Evolutionary conservation across 352 stramenopile species (phyloP).

Genomic region (Pythium graminicola): DNA sequence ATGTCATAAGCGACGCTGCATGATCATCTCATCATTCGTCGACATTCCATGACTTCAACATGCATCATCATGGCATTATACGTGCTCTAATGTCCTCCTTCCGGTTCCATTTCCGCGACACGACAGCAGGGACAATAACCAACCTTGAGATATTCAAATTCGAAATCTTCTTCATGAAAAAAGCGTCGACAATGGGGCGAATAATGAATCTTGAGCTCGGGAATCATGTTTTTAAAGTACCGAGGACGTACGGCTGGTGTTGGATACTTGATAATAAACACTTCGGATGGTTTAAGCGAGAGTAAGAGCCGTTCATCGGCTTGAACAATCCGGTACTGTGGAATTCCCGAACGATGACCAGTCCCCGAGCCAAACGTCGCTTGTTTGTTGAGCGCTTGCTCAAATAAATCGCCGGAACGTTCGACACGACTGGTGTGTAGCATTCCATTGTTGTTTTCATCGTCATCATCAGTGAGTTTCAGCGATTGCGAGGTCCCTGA

Average conservation of each 20-base stretch:
- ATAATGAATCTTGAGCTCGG: constrained; percentile 89
- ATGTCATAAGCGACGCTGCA: too few species aligned
- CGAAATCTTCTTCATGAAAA: constrained; percentile 95
- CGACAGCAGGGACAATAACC: constrained; percentile 88
- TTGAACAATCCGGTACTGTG: constrained; percentile 68
- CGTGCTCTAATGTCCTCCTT: neutral
- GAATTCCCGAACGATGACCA: constrained; percentile 41
- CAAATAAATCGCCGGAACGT: constrained; percentile 53
- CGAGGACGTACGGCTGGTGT: constrained; percentile 44
- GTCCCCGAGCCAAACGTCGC: constrained; percentile 38
- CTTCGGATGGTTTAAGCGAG: constrained; percentile 68
- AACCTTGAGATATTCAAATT: constrained; percentile 89
- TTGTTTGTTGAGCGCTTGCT: constrained; percentile 83
- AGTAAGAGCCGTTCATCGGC: constrained; percentile 68
- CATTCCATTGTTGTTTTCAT: constrained; percentile 26
- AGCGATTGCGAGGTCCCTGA: constrained; percentile 72
- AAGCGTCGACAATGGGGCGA: constrained; percentile 88
- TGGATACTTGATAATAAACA: constrained; percentile 84
- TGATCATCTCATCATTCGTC: too few species aligned
- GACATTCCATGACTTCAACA: neutral
- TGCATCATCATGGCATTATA: neutral
- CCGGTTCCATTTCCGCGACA: constrained; percentile 39
- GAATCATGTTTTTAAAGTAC: constrained; percentile 92
- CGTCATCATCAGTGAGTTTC: constrained; percentile 59
- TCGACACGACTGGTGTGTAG: constrained; percentile 18